A percentile compares a stretch with the other conserved stretches of the same genome.
Evolutionary conservation across 176 grass and related monocot species (phyloP).

Genomic region (Carex myosuroides): DNA sequence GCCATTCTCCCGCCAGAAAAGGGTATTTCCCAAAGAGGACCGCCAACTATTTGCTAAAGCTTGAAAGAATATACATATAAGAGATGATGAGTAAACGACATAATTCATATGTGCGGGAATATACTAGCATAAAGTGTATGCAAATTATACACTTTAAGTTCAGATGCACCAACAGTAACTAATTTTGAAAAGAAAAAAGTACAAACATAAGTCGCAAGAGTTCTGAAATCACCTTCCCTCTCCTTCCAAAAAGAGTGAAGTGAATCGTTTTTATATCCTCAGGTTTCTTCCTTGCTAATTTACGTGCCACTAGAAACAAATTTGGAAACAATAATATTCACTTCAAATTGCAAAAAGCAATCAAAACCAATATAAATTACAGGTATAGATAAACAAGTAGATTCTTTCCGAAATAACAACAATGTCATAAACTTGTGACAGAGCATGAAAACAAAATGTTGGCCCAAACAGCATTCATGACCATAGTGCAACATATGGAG

Average conservation of each 20-base stretch:
- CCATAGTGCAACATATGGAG: background rate
- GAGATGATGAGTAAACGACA: background rate
- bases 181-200: background rate
- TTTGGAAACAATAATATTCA: conserved; percentile 13
- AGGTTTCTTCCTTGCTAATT: conserved; percentile 78
- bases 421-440: background rate
- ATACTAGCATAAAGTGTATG: background rate
- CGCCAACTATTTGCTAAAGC: background rate
- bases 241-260: conserved; percentile 88
- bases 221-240: conserved; percentile 68
- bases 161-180: background rate
- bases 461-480: background rate
- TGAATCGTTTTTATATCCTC: conserved; percentile 86
- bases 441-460: conserved; percentile 4
- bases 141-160: background rate
- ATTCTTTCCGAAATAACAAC: background rate
- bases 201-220: background rate
- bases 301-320: conserved; percentile 64
- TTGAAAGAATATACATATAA: background rate
- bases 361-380: background rate
- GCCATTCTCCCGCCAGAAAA: background rate
- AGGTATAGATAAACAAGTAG: background rate
- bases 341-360: conserved; percentile 4
- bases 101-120: background rate
- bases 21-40: background rate